These are phyloP conservation scores for Suillus sp. DNA, from an alignment of 768 basidiomycete species.

Conservation along the genomic window DNA sequence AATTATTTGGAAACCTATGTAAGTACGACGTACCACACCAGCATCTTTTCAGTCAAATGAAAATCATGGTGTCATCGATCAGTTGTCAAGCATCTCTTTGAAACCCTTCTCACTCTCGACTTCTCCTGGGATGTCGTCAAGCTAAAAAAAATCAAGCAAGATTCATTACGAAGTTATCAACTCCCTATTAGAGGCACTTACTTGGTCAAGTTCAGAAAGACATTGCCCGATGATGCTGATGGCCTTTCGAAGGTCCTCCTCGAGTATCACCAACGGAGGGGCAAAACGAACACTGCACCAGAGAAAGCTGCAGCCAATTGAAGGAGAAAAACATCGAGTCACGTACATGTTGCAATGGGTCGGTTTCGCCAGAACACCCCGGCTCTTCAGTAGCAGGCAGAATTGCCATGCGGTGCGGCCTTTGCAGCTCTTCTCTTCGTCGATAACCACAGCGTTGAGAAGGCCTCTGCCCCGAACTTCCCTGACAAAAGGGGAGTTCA, in stretches of 20 bases:
- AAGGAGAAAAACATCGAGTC: background rate
- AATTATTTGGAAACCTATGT: background rate
- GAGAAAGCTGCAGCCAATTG: conserved; percentile 1
- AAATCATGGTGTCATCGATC: background rate
- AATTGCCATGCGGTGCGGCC: conserved; percentile 94
- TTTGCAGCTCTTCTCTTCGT: conserved; percentile 75
- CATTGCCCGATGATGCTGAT: conserved; percentile 76
- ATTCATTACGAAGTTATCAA: background rate
- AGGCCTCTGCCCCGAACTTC: conserved; percentile 85
- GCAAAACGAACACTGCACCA: conserved; percentile 86
- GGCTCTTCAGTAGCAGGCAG: conserved; percentile 87
- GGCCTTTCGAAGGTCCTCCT: conserved; percentile 77
- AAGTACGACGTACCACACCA: background rate
- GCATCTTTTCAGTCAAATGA: background rate
- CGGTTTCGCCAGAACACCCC: conserved; percentile 93
- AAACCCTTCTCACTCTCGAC: conserved; percentile 63
- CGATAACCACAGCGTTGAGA: conserved; percentile 91
- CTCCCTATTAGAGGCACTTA: conserved; percentile 32
- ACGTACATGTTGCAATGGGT: conserved; percentile 93
- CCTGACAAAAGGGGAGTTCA: conserved; percentile 72
- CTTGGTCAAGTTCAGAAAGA: conserved; percentile 79
- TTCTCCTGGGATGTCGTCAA: conserved; percentile 66
- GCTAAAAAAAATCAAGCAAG: conserved; percentile 28
- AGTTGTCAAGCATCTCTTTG: conserved; percentile 38
- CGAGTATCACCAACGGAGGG: conserved; percentile 92